Percentiles rank a stretch among this genome's conserved stretches.
phyloP scores from a whole-genome alignment of 345 rosid species.

The Euphorbia lathyris region DNA sequence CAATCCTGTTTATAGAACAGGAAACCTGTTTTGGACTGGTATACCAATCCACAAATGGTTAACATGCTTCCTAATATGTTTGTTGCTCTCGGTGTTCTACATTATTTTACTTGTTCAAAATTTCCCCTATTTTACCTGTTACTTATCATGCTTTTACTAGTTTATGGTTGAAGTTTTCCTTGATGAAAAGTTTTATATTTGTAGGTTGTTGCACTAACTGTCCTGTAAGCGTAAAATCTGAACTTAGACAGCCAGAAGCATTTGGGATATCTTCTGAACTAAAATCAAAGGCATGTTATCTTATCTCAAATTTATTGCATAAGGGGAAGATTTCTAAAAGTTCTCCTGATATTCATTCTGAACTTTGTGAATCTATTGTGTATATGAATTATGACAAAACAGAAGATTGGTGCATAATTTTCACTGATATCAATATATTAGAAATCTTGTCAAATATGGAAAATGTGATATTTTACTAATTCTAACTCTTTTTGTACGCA shows the following conservation, averaged over 20 bases:
- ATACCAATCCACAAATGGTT: too few relatives aligned
- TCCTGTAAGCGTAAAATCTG: slow-evolving; percentile 88
- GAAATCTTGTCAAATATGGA: too few relatives aligned
- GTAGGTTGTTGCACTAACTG: slow-evolving; percentile 98
- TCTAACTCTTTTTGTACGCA: background rate
- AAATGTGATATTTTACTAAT: too few relatives aligned
- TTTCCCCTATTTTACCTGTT: too few relatives aligned
- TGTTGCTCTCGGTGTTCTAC: too few relatives aligned
- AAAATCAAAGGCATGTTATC: slow-evolving; percentile 70
- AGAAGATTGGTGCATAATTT: background rate
- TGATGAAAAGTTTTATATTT: slow-evolving; percentile 12
- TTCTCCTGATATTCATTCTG: background rate
- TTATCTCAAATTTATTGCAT: background rate
- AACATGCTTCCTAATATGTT: too few relatives aligned
- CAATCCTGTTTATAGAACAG: too few relatives aligned
- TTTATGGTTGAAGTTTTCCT: slow-evolving; percentile 8
- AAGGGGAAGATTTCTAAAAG: background rate
- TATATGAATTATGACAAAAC: slow-evolving; percentile 3
- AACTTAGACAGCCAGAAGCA: slow-evolving; percentile 90
- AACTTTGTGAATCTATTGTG: background rate
- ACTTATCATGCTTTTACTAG: too few relatives aligned
- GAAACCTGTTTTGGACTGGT: too few relatives aligned
- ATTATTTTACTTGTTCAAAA: too few relatives aligned
- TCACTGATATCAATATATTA: too few relatives aligned
- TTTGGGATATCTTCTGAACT: slow-evolving; percentile 90